Percentiles rank a stretch among this genome's conserved stretches.
Evolutionary conservation across 345 rosid genomes (phyloP).

Genomic region (Corchorus capsularis): DNA sequence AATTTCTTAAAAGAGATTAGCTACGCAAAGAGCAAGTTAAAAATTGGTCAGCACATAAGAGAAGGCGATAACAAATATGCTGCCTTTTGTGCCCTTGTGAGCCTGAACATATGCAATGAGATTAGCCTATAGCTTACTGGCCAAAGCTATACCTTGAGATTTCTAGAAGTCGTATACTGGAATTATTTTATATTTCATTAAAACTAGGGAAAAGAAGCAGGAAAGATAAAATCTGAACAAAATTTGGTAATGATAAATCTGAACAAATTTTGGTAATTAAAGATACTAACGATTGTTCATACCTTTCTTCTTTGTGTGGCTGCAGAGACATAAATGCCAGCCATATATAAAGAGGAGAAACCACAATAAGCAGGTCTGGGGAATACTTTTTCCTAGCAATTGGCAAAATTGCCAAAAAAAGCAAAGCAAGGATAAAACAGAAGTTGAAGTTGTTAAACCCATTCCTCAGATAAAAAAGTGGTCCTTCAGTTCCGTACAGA

Average conservation of each 20-base stretch:
- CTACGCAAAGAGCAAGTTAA: neutral
- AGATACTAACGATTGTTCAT: constrained; percentile 13
- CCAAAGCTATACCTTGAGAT: constrained; percentile 9
- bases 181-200: neutral
- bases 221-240: neutral
- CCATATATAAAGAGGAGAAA: constrained; percentile 90
- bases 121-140: neutral
- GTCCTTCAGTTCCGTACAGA: constrained; percentile 88
- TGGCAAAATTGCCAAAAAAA: constrained; percentile 69
- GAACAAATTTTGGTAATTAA: neutral
- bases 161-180: neutral
- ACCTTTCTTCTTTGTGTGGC: constrained; percentile 99
- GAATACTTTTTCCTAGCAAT: constrained; percentile 72
- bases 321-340: constrained; percentile 91
- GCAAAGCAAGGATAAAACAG: constrained; percentile 78
- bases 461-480: constrained; percentile 73
- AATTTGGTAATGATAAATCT: neutral
- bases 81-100: neutral
- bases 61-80: neutral
- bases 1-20: neutral
- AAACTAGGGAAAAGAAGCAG: neutral
- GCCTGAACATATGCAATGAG: too few relatives aligned
- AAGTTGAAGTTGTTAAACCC: constrained; percentile 96
- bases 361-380: constrained; percentile 68
- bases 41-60: neutral